Base-by-base conservation (phyloP, 2,329 filamentous ascomycete species). In the Pyricularia sp. region DNA sequence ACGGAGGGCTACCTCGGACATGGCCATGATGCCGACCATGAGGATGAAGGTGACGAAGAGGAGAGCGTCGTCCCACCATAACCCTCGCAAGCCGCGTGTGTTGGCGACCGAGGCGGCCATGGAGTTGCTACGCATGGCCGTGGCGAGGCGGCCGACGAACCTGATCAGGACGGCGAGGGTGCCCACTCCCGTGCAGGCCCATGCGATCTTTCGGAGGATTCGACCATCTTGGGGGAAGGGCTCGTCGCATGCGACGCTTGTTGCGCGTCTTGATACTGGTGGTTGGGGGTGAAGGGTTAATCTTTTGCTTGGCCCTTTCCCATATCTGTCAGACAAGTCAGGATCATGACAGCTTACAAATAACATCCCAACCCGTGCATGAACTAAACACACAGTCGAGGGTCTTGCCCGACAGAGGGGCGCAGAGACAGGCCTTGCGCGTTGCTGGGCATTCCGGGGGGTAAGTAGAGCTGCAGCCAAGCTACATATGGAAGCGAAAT, bases 41-140 rank as follows among this genome's bases (percentile, higher is more conserved):
- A 42, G 11, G 5, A 36, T 17, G 33, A 36, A 65, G 28, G 30
- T 65, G 9, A 36, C 1, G 23, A 26, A 7, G 17, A 65, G 64
- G 31, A 65, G 30, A 6, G 64, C 33, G 64, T 65, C 64, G 33
- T 65, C 64, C 64, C 64, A 65, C 64, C 64, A 65, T 3, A 65
- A 26, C 2, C 64, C 31, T 0, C 31, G 31, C 4, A n/a, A 36
- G 28, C 64, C 64, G 2, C 64, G 64, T 3, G 14, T 65, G 58
- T 11, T 61, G 58, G 58, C 58, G 4, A 9, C 2, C n/a, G 64
- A 36, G 64, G 11, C 12, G 17, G 17, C 10, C 17, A 10, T 31
- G 30, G 20, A 20, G 10, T 20, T 31, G 17, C 26, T 31, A 10
- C n/a, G 31, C 10, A 23, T 42, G 23, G 64, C 64, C 64, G 31